Base-by-base conservation (phyloP, 2,329 filamentous ascomycete species). In the Furcasterigmium furcatum region DNA sequence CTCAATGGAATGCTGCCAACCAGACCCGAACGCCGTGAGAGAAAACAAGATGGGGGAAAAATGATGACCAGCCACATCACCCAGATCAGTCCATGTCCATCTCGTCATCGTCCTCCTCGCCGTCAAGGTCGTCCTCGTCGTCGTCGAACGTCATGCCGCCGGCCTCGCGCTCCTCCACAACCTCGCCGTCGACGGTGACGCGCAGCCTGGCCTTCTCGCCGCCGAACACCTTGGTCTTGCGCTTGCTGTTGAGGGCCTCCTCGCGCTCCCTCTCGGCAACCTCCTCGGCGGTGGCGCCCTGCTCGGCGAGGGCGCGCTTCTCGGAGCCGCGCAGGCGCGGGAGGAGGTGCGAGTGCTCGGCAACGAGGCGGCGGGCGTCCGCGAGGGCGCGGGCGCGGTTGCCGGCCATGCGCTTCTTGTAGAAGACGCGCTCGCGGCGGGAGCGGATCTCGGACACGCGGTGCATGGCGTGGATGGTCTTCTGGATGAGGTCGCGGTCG, bases 391-490 rank as follows among this genome's bases (percentile, higher is more conserved):
- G 80, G 68, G 87, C 87, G 71, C 87, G 85, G 73, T 95, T 95
- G 66, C 91, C 91, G 43, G 84, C 84, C 88, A 97, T 91, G 64
- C 94, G 85, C 64, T 87, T 85, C 81, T 89, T 91, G 77, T 96
- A 96, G 73, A 96, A 96, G 54, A 87, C 87, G 57, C 90, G 81
- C 78, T 97, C 92, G 63, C 94, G 81, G 63, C 84, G 82, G 47
- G 81, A 70, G 45, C 91, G 79, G 69, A 97, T 92, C 76, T 96
- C 91, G 59, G 81, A 76, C 58, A 97, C 85, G 53, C 92, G 82
- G 70, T 89, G 79, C 91, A 99, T 99, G 55, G 91, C 92, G 64
- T 87, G 83, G 68, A 97, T 78, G 14, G 94, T 97, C 61, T 87
- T 90, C 57, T 81, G 79, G 53, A 96, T 84, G 53, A 96, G 82